Evolutionary conservation across 73 alveolate species (phyloP).

Genomic region (Tetrahymena malaccensis): DNA sequence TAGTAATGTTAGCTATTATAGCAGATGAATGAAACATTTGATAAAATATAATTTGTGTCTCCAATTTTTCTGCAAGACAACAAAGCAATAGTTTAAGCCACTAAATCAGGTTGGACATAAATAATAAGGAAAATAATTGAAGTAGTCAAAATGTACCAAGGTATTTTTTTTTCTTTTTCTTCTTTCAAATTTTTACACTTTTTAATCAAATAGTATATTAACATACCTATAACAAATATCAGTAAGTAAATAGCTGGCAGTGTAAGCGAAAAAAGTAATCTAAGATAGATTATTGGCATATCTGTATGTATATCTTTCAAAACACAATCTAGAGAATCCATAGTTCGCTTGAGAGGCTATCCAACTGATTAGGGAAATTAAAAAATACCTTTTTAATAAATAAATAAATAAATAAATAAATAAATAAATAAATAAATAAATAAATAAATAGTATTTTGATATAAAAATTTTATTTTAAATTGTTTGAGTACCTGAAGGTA

Average conservation of each 20-base stretch:
- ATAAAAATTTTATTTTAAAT: no score
- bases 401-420: no score
- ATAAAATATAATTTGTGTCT: neutral
- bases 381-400: neutral
- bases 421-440: no score
- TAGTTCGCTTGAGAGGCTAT: neutral
- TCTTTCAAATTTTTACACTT: neutral
- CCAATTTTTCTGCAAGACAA: slow-evolving; percentile 15
- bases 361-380: neutral
- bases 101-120: neutral
- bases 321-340: neutral
- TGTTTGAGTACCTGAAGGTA: neutral
- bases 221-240: neutral
- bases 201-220: neutral
- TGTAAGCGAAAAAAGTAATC: neutral
- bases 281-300: neutral
- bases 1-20: neutral
- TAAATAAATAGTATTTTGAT: no score
- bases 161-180: neutral
- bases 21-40: neutral
- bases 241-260: neutral
- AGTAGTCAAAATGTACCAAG: neutral
- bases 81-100: neutral
- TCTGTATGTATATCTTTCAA: neutral
- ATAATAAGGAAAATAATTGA: neutral